phyloP scores from a whole-genome alignment of 2,329 filamentous ascomycete species.

The Orbilia javanica region DNA sequence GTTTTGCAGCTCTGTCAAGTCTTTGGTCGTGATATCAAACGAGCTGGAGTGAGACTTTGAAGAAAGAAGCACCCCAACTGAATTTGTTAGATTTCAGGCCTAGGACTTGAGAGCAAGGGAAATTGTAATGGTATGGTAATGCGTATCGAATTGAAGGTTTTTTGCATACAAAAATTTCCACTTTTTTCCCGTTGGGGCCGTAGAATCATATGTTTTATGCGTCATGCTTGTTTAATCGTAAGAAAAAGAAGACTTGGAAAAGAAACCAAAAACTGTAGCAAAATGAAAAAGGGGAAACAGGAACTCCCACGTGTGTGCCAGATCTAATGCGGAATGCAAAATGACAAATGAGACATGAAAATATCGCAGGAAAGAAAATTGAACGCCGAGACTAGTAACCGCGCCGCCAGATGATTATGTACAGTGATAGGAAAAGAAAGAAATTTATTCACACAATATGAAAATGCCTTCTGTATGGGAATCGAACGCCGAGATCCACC shows the following conservation, averaged over 20 bases:
- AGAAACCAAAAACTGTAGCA: background rate
- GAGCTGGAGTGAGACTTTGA: conserved; percentile 10
- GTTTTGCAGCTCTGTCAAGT: background rate
- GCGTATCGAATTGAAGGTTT: background rate
- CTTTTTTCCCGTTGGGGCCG: background rate
- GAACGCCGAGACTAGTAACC: conserved; percentile 18
- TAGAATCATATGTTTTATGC: conserved; percentile 17
- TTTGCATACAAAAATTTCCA: background rate
- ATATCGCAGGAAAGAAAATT: background rate
- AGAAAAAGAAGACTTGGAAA: background rate
- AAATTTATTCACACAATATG: background rate
- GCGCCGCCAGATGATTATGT: conserved; percentile 28
- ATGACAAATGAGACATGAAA: background rate
- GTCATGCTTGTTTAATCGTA: background rate
- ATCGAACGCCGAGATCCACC: conserved; percentile 1
- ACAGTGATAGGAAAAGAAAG: conserved; percentile 15
- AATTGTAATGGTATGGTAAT: background rate
- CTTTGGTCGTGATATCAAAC: background rate
- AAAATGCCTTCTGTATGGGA: conserved; percentile 13
- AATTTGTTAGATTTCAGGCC: background rate
- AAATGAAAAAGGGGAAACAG: background rate
- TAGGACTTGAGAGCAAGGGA: background rate
- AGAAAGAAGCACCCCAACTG: background rate
- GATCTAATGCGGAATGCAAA: conserved; percentile 6
- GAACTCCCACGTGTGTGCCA: conserved; percentile 9